Conservation (phyloP, 2,329 filamentous ascomycete species). For the Elsinoe fawcettii region DNA sequence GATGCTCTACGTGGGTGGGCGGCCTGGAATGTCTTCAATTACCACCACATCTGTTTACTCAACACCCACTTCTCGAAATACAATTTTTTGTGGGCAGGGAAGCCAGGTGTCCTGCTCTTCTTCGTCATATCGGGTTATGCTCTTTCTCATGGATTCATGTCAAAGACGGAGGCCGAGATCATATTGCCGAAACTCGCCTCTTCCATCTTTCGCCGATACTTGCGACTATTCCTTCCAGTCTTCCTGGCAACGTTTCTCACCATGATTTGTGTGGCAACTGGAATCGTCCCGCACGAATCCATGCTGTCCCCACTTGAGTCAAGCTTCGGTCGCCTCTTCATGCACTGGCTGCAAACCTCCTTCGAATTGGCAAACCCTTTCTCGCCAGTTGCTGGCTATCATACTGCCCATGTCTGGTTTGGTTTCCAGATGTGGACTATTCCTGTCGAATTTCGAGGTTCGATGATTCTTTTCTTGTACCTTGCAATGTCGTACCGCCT, state of each 20-base stretch:
- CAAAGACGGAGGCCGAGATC: slow-evolving; percentile 25
- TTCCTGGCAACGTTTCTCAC: slow-evolving; percentile 17
- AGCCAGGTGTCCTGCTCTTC: slow-evolving; percentile 52
- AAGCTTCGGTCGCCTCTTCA: neutral
- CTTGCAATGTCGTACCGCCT: neutral
- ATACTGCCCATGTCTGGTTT: neutral
- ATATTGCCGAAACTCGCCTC: slow-evolving; percentile 21
- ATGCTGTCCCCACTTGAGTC: neutral
- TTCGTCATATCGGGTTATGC: slow-evolving; percentile 58
- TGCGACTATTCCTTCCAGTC: slow-evolving; percentile 22
- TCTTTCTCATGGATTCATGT: slow-evolving; percentile 39
- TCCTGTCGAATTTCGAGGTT: slow-evolving; percentile 3
- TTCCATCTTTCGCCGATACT: slow-evolving; percentile 22
- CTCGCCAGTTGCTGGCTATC: neutral
- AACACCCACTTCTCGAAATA: slow-evolving; percentile 49
- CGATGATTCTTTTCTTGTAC: slow-evolving; percentile 6
- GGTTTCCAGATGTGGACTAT: slow-evolving; percentile 4
- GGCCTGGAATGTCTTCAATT: slow-evolving; percentile 22
- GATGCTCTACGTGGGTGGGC: slow-evolving; percentile 23
- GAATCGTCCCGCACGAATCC: neutral
- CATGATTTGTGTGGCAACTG: neutral
- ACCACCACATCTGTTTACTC: slow-evolving; percentile 25
- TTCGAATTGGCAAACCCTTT: neutral
- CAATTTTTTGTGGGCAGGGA: slow-evolving; percentile 44
- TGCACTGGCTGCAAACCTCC: neutral